Evolutionary conservation across 1,284 basidiomycete species (phyloP).

Genomic region (Irpex sp.): DNA sequence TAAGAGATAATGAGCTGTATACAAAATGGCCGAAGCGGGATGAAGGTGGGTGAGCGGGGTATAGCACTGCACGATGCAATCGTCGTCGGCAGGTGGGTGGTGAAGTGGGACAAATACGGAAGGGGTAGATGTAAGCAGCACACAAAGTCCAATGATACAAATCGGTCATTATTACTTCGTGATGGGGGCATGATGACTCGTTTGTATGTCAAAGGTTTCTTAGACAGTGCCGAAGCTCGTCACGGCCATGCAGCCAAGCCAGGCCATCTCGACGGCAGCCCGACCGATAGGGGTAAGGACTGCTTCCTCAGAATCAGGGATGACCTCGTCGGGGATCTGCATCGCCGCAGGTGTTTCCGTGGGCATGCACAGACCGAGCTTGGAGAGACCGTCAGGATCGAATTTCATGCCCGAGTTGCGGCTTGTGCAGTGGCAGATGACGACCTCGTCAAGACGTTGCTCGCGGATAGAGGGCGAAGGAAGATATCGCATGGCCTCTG

Average conservation of each 20-base stretch:
- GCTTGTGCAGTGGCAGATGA: slow-evolving; percentile 62
- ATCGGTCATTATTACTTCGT: not conserved
- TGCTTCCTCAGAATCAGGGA: slow-evolving; percentile 35
- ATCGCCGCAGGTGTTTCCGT: slow-evolving; percentile 22
- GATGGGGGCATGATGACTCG: not conserved
- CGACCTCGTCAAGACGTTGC: slow-evolving; percentile 28
- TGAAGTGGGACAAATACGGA: not conserved
- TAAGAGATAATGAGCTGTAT: slow-evolving; percentile 9
- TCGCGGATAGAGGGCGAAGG: slow-evolving; percentile 31
- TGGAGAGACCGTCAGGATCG: slow-evolving; percentile 61
- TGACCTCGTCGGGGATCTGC: slow-evolving; percentile 28
- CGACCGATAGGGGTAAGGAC: slow-evolving; percentile 68
- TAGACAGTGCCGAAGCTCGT: slow-evolving; percentile 47
- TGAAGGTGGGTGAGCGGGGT: slow-evolving; percentile 3
- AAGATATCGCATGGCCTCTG: slow-evolving; percentile 49
- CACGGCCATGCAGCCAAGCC: slow-evolving; percentile 74
- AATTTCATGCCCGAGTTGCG: slow-evolving; percentile 69
- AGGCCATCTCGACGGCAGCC: slow-evolving; percentile 78
- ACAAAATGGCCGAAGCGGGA: slow-evolving; percentile 6
- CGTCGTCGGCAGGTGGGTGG: not conserved
- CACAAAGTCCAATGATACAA: not conserved
- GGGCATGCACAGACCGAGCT: slow-evolving; percentile 55
- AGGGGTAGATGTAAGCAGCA: not conserved
- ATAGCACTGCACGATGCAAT: slow-evolving; percentile 8
- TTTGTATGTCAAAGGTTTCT: not conserved